phyloP scores from a whole-genome alignment of 306 rosid species.

The Cajanus cajan region DNA sequence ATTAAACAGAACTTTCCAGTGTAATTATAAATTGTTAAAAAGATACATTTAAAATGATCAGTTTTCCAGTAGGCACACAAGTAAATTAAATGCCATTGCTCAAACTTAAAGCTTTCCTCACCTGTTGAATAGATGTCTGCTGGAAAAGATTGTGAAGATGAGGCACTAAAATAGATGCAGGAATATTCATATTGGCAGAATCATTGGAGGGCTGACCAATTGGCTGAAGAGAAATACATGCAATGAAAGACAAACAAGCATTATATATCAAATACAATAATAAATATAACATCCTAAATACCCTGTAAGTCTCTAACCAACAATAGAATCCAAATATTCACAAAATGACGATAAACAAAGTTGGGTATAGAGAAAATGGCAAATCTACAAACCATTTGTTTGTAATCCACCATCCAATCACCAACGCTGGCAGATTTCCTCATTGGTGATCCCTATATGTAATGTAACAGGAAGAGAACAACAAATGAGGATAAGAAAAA shows the following conservation, averaged over 20 bases:
- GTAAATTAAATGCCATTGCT: slow-evolving; percentile 23
- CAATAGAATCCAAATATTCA: slow-evolving; percentile 24
- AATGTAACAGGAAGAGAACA: slow-evolving; percentile 38
- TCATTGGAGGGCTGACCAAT: slow-evolving; percentile 59
- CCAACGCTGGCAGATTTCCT: slow-evolving; percentile 97
- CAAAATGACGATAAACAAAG: background rate
- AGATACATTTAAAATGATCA: slow-evolving; percentile 13
- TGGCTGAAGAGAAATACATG: slow-evolving; percentile 52
- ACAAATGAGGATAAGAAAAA: slow-evolving; percentile 22
- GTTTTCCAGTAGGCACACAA: slow-evolving; percentile 6
- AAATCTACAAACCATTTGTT: slow-evolving; percentile 62
- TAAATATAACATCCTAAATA: slow-evolving; percentile 16
- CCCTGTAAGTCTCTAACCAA: background rate
- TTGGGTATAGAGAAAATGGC: background rate
- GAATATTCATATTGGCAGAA: slow-evolving; percentile 48
- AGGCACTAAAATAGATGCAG: slow-evolving; percentile 74
- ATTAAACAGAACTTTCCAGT: slow-evolving; percentile 34
- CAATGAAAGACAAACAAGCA: slow-evolving; percentile 23
- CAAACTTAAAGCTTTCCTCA: slow-evolving; percentile 33
- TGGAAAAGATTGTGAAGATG: slow-evolving; percentile 89
- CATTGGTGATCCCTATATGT: slow-evolving; percentile 70
- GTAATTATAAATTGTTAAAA: slow-evolving; percentile 24
- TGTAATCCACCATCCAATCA: slow-evolving; percentile 87
- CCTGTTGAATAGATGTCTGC: slow-evolving; percentile 96
- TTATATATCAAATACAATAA: slow-evolving; percentile 12